phyloP scores from a whole-genome alignment of 495 filamentous ascomycete genomes.

The Aspergillus affinis region DNA sequence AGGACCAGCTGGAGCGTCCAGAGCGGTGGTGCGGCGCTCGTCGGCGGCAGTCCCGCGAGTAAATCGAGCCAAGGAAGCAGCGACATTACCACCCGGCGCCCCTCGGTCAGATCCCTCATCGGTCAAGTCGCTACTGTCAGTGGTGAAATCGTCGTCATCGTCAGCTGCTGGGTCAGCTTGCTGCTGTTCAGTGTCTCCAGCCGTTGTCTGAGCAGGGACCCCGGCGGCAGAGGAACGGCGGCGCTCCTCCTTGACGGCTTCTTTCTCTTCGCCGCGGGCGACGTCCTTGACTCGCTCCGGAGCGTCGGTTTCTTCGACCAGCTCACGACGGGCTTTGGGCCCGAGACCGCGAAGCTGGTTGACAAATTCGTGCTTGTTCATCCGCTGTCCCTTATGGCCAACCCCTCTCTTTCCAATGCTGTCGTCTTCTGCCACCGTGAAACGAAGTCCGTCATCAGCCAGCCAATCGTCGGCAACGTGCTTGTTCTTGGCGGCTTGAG shows the following conservation, averaged over 20 bases:
- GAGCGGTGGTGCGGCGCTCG: slow-evolving; percentile 43
- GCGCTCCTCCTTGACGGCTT: slow-evolving; percentile 18
- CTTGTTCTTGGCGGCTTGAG: slow-evolving; percentile 34
- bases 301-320: slow-evolving; percentile 66
- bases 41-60: slow-evolving; percentile 47
- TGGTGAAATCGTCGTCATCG: slow-evolving; percentile 28
- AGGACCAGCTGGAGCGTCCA: slow-evolving; percentile 32
- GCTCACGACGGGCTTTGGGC: slow-evolving; percentile 67
- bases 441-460: slow-evolving; percentile 79
- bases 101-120: slow-evolving; percentile 31
- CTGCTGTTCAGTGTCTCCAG: neutral
- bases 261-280: slow-evolving; percentile 36
- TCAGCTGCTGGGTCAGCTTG: slow-evolving; percentile 21
- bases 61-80: slow-evolving; percentile 43
- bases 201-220: neutral
- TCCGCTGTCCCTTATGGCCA: slow-evolving; percentile 59
- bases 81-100: slow-evolving; percentile 46
- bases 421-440: slow-evolving; percentile 63
- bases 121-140: slow-evolving; percentile 32
- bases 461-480: slow-evolving; percentile 43
- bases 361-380: slow-evolving; percentile 94
- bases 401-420: slow-evolving; percentile 34
- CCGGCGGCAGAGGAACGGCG: neutral
- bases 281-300: slow-evolving; percentile 59
- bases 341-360: slow-evolving; percentile 78